These are phyloP conservation scores for Heritiera fomes DNA, from an alignment of 345 rosid species.

Conservation along the genomic window DNA sequence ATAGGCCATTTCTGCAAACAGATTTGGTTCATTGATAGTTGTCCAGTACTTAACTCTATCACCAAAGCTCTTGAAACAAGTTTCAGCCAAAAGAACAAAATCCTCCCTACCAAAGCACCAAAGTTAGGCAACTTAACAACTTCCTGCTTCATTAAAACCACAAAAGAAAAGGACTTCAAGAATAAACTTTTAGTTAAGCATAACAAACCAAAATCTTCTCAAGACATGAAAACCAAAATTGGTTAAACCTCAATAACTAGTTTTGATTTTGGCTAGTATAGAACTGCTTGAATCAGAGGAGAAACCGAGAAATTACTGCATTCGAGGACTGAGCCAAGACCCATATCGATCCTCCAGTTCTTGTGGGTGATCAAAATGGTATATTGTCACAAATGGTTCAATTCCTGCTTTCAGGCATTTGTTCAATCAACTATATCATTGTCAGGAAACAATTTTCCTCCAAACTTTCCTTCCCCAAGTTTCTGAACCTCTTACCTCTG, in stretches of 20 bases:
- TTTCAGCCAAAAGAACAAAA: conserved; percentile 36
- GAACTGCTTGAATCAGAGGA: neutral
- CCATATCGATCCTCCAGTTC: conserved; percentile 43
- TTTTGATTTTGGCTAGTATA: neutral
- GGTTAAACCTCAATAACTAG: neutral
- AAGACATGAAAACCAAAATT: neutral
- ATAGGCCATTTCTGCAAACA: conserved; percentile 38
- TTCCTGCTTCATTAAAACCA: neutral
- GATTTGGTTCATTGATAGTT: conserved; percentile 46
- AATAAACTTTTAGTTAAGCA: neutral
- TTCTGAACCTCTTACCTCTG: conserved; percentile 28
- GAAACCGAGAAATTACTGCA: conserved; percentile 33
- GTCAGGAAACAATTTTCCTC: neutral
- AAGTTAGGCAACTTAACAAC: neutral
- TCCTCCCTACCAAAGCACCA: conserved; percentile 37
- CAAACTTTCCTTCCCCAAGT: neutral
- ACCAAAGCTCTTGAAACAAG: conserved; percentile 48
- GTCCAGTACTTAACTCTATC: conserved; percentile 43
- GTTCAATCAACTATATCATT: conserved; percentile 9
- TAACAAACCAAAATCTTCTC: neutral
- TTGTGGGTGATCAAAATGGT: conserved; percentile 41
- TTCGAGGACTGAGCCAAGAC: conserved; percentile 43
- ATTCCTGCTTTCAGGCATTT: conserved; percentile 36
- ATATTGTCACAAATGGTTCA: conserved; percentile 48
- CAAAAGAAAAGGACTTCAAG: neutral